phyloP scores from a whole-genome alignment of 2,329 filamentous ascomycete genomes.

The Trichophyton mentagrophytes region DNA sequence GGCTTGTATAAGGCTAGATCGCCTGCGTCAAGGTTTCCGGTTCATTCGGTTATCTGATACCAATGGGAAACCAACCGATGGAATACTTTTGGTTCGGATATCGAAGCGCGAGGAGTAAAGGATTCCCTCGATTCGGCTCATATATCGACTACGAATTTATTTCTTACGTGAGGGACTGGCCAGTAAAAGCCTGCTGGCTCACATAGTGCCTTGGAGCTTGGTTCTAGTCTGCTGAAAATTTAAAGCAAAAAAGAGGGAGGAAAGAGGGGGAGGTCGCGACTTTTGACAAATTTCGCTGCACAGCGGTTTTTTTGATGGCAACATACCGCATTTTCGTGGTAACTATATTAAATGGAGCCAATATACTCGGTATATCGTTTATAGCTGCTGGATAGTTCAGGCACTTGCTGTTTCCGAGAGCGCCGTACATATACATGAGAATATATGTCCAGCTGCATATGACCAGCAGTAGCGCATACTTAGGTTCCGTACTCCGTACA shows the following conservation, averaged over 20 bases:
- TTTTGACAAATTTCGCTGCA: too few species aligned
- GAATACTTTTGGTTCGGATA: conserved; percentile 61
- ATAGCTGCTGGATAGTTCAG: not conserved
- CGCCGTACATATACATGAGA: not conserved
- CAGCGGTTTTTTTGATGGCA: not conserved
- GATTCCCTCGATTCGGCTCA: not conserved
- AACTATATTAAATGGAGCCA: conserved; percentile 2
- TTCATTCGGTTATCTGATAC: conserved; percentile 64
- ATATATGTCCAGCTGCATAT: not conserved
- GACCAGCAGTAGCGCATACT: not conserved
- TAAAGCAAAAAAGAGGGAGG: not conserved
- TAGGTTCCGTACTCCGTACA: not conserved
- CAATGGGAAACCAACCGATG: conserved; percentile 52
- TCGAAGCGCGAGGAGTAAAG: conserved; percentile 38
- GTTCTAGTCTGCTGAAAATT: not conserved
- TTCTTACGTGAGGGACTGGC: not conserved
- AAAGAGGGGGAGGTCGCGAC: not conserved
- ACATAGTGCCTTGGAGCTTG: not conserved
- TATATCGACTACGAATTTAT: not conserved
- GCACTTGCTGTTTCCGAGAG: not conserved
- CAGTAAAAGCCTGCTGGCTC: not conserved
- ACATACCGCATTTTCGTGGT: not conserved
- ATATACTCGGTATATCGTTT: not conserved
- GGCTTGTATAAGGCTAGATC: conserved; percentile 77
- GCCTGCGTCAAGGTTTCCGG: conserved; percentile 61